These are phyloP conservation scores for Salix arbutifolia DNA, from an alignment of 345 rosid genomes.

Conservation along the genomic window DNA sequence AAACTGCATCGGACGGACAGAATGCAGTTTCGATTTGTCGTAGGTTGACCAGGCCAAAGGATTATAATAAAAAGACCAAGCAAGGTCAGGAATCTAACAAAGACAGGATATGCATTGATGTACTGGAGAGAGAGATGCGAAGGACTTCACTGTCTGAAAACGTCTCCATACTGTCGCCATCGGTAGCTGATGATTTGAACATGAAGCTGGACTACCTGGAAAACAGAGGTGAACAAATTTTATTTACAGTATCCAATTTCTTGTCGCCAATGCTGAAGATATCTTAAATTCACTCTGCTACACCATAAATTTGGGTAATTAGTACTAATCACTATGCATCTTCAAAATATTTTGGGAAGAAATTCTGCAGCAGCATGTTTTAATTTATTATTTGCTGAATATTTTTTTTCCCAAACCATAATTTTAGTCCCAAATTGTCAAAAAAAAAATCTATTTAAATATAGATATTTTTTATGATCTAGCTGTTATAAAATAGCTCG, in stretches of 20 bases:
- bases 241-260: neutral
- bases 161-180: constrained; percentile 1
- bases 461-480: too few relatives aligned
- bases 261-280: neutral
- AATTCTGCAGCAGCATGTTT: neutral
- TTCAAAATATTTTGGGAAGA: neutral
- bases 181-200: constrained; percentile 24
- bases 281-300: neutral
- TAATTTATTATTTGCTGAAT: neutral
- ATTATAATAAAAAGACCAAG: constrained; percentile 27
- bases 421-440: neutral
- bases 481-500: too few relatives aligned
- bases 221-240: constrained; percentile 36
- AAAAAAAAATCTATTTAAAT: too few relatives aligned
- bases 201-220: constrained; percentile 38
- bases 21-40: constrained; percentile 37
- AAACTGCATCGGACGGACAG: constrained; percentile 36
- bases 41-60: constrained; percentile 40
- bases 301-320: neutral
- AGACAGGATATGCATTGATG: constrained; percentile 38
- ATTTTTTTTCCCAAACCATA: neutral
- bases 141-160: constrained; percentile 18
- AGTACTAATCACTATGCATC: neutral
- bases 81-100: constrained; percentile 36
- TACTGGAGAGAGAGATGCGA: constrained; percentile 33